These are phyloP conservation scores for Cutaneotrichosporon arboriforme DNA, from an alignment of 1,284 basidiomycete species.

Conservation along the genomic window DNA sequence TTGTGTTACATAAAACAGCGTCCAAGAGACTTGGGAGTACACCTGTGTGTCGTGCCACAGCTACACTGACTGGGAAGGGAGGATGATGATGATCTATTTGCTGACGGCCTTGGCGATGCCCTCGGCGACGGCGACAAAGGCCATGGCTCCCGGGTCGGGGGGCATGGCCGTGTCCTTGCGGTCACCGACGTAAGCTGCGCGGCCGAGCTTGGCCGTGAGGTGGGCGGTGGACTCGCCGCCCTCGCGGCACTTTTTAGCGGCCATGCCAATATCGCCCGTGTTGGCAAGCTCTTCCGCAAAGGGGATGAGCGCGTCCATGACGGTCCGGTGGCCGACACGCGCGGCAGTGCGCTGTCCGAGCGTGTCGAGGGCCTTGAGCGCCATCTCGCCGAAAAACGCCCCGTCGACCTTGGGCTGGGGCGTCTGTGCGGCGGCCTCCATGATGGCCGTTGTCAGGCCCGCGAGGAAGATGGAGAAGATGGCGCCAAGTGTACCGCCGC, in stretches of 20 bases:
- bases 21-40: too few species aligned
- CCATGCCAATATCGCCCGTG: conserved; percentile 35
- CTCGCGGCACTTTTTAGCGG: conserved; percentile 39
- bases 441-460: conserved; percentile 36
- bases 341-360: conserved; percentile 49
- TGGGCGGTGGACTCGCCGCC: conserved; percentile 46
- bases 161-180: conserved; percentile 36
- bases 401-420: conserved; percentile 6
- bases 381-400: conserved; percentile 12
- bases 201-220: conserved; percentile 48
- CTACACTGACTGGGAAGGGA: too few species aligned
- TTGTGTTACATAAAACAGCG: background rate
- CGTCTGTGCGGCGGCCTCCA: conserved; percentile 17
- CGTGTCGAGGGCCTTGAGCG: conserved; percentile 33
- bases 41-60: too few species aligned
- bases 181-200: conserved; percentile 50
- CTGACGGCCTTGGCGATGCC: conserved; percentile 24
- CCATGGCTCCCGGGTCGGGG: conserved; percentile 47
- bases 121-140: conserved; percentile 40
- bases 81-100: background rate
- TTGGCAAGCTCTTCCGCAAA: conserved; percentile 45
- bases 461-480: conserved; percentile 47
- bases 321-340: conserved; percentile 49
- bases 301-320: conserved; percentile 51
- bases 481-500: conserved; percentile 44